Base-by-base conservation (phyloP, 306 rosid genomes). In the Hylodesmum podocarpum region DNA sequence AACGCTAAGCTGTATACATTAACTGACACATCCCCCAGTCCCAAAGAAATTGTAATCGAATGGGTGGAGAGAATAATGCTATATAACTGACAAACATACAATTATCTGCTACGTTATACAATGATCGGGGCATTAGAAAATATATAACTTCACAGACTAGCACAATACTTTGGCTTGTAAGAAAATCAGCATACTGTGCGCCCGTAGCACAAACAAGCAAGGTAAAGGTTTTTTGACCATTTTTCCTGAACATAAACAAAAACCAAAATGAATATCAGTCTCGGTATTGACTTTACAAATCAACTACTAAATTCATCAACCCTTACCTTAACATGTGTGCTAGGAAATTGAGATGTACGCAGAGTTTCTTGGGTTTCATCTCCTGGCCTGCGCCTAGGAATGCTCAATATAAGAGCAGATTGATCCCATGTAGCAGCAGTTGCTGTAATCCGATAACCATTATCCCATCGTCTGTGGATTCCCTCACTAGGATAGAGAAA, bases 401-500 rank as follows among this genome's bases (percentile, higher is more conserved):
- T 92, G 80, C 98, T 91, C 82, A 91, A 86, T 76, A 94, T 91
- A 16, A 94, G 97, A 72, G 98, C 98, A 31, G 97, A 84, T 85
- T 94, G 96, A 83, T 94, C 98, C 93, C 90, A 91, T 73, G 98
- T 94, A 72, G 98, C 96, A 54, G 97, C 98, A 31, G 93, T 86
- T 8, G 98, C 88, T 51, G 97, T 94, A 76, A 94, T 91, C 72
- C 97, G 81, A 79, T 90, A 94, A 33, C 97, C 98, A 69, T 50
- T 72, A 51, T 94, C 98, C 98, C 98, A 94, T 16, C 98, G 89
- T 79, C 94, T 87, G 73, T 94, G 98, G 81, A 94, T 91, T 22
- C 98, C 98, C 62, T 94, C 97, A 66, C 98, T 94, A 15, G 98
- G 98, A 70, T 94, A 94, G 46, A 91, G 96, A 82, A 94, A 94